phyloP scores from a whole-genome alignment of 1,284 basidiomycete species.

The Cryptococcus floricola region DNA sequence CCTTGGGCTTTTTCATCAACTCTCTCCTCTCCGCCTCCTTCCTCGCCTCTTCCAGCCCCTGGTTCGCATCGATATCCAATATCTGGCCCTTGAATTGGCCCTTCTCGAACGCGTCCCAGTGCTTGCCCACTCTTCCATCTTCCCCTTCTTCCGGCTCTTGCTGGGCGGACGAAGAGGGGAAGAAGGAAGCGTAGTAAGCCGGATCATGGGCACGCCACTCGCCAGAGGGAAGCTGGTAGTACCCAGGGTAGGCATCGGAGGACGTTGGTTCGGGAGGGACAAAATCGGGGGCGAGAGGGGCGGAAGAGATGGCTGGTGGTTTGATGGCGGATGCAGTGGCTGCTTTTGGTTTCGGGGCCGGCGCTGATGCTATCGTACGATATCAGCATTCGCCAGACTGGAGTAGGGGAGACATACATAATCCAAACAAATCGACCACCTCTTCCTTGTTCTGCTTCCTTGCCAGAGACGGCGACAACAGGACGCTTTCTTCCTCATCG shows the following conservation, averaged over 20 bases:
- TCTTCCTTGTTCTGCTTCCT: constrained; percentile 14
- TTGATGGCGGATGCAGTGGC: constrained; percentile 13
- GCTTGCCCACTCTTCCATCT: constrained; percentile 37
- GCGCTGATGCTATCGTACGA: background rate
- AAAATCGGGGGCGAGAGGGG: constrained; percentile 55
- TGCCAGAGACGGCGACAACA: constrained; percentile 26
- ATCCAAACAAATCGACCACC: constrained; percentile 45
- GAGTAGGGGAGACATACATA: constrained; percentile 26
- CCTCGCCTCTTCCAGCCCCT: constrained; percentile 30
- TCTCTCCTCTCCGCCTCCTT: constrained; percentile 26
- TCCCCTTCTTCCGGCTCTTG: constrained; percentile 8
- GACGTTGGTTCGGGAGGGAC: constrained; percentile 69
- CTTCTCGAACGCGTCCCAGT: constrained; percentile 40
- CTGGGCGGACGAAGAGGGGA: constrained; percentile 10
- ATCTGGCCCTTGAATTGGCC: constrained; percentile 25
- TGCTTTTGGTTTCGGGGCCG: background rate
- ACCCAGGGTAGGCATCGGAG: constrained; percentile 77
- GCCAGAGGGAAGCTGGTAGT: constrained; percentile 77
- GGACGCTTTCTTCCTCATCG: constrained; percentile 17
- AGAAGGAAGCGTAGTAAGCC: constrained; percentile 68
- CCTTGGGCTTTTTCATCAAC: constrained; percentile 29
- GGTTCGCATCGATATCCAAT: constrained; percentile 34
- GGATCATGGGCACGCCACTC: constrained; percentile 72
- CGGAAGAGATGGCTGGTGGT: constrained; percentile 38
- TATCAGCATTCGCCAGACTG: background rate